Evolutionary conservation across 352 stramenopile species (phyloP).

Genomic region (Globisporangium radiosum): DNA sequence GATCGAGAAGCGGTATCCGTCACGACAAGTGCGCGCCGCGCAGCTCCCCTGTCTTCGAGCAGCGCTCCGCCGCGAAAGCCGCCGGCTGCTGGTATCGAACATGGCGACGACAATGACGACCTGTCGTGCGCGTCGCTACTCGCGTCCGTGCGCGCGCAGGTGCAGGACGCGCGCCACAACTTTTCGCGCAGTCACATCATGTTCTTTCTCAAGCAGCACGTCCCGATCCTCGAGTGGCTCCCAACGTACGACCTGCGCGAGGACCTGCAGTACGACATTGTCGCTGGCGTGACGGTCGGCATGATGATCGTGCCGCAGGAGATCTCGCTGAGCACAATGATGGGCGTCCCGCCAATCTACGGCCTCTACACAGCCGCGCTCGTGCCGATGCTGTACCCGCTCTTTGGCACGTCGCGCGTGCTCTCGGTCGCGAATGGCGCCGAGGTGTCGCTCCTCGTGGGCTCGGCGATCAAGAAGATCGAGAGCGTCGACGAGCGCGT

Average conservation of each 20-base stretch:
- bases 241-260: constrained; percentile 44
- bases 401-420: constrained; percentile 80
- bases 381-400: constrained; percentile 80
- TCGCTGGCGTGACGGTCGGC: constrained; percentile 53
- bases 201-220: constrained; percentile 37
- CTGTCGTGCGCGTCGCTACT: constrained; percentile 7
- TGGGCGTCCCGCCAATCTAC: constrained; percentile 82
- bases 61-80: no score
- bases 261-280: constrained; percentile 49
- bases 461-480: constrained; percentile 59
- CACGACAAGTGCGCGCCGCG: no score
- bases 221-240: constrained; percentile 57
- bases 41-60: no score
- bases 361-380: constrained; percentile 85
- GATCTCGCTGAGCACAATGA: constrained; percentile 88
- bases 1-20: no score
- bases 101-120: background rate
- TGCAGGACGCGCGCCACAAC: constrained; percentile 16
- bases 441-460: constrained; percentile 56
- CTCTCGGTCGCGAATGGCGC: constrained; percentile 74
- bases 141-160: background rate
- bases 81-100: no score
- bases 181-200: constrained; percentile 20
- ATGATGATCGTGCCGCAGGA: constrained; percentile 89
- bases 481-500: constrained; percentile 41